Evolutionary conservation across 805 yeast genomes (phyloP), one percentile per base, ranked within the genome.

Genomic region (Lipomyces japonicus): DNA sequence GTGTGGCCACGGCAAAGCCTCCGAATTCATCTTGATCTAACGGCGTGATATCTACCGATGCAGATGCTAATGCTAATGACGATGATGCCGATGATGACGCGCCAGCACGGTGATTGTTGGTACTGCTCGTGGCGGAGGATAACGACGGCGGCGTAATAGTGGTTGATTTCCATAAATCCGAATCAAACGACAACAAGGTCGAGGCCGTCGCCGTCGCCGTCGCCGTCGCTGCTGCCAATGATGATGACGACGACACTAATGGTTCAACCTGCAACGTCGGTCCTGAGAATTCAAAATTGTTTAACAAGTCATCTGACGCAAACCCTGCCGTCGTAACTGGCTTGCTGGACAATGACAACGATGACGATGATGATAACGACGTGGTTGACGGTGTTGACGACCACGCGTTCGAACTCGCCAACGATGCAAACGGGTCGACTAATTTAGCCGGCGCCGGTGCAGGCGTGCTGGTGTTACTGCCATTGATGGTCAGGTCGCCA

Each of bases 21-120:
- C 38, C 50, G 28, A 47, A 44, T 16, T 44, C 40, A 25, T 28
- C 42, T 5, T 19, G 42, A 10, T 57, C 59, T 3, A 55, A 44
- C 19, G 57, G 54, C 47, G 59, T 37, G n/a, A 22, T 39, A 12
- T 40, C 44, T 2, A 58, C 54, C 34, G 56, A 44, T 4, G 31
- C 28, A 25, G 53, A 30, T 31, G 42, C 42, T 12, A 42, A 40
- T 41, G 39, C 50, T 30, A 53, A 25, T 19, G 31, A 22, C n/a
- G 40, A 5, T 19, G 39, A 31, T n/a, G n/a, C n/a, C n/a, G n/a
- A n/a, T n/a, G n/a, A n/a, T n/a, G n/a, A n/a, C n/a, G n/a, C n/a
- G n/a, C n/a, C n/a, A n/a, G n/a, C n/a, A n/a, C 18, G 39, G 32
- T 16, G 31, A 45, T 14, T 36, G 39, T 2, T 12, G 50, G 25